phyloP scores from a whole-genome alignment of 768 basidiomycete species.

The Basidioascus undulatus region DNA sequence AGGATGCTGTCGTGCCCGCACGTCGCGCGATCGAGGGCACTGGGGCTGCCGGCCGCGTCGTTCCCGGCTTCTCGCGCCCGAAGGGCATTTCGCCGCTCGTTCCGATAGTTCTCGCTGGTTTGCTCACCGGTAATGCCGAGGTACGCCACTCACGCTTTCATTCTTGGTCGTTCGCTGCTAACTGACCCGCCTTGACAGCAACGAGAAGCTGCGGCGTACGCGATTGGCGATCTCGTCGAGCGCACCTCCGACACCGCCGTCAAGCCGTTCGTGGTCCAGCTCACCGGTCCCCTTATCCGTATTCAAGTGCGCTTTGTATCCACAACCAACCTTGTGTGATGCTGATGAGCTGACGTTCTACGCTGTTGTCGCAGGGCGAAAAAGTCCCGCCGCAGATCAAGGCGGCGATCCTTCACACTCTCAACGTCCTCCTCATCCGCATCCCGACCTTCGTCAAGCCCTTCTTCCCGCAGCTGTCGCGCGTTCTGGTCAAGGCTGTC shows the following conservation, averaged over 20 bases:
- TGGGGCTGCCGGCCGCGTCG: slow-evolving; percentile 45
- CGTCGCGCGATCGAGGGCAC: slow-evolving; percentile 67
- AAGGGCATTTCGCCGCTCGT: slow-evolving; percentile 67
- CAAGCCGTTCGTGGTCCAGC: slow-evolving; percentile 85
- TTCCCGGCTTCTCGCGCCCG: slow-evolving; percentile 55
- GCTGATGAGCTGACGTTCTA: no score
- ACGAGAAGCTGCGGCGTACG: slow-evolving; percentile 74
- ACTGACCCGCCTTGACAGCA: slow-evolving; percentile 12
- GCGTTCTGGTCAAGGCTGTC: slow-evolving; percentile 84
- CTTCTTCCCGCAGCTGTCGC: slow-evolving; percentile 93
- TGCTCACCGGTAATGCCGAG: slow-evolving; percentile 83
- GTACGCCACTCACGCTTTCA: slow-evolving; percentile 26
- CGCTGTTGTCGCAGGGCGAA: no score
- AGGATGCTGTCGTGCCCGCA: slow-evolving; percentile 59
- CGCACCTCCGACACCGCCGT: slow-evolving; percentile 59
- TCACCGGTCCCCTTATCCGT: slow-evolving; percentile 85
- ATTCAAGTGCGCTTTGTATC: slow-evolving; percentile 26
- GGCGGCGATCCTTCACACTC: slow-evolving; percentile 62
- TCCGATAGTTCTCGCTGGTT: slow-evolving; percentile 31
- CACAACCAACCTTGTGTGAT: no score
- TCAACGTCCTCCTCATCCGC: slow-evolving; percentile 58
- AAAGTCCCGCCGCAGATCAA: slow-evolving; percentile 84
- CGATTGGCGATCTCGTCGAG: slow-evolving; percentile 86
- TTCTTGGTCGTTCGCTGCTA: background rate
- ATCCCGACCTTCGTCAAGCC: slow-evolving; percentile 82